Evolutionary conservation across 2,329 filamentous ascomycete genomes (phyloP).

Genomic region (Pseudogymnoascus sp.): DNA sequence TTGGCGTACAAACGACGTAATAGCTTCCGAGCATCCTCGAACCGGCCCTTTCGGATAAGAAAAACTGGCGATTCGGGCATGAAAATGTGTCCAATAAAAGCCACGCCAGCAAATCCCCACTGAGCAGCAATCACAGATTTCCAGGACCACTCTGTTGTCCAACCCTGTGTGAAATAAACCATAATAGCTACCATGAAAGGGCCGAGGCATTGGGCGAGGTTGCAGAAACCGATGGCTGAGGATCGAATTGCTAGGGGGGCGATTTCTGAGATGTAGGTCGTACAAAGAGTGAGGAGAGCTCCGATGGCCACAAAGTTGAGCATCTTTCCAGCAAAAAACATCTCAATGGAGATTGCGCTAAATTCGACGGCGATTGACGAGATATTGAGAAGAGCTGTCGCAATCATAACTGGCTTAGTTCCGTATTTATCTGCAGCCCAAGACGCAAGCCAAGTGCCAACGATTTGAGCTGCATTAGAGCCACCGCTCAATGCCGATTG

Average conservation of each 20-base stretch:
- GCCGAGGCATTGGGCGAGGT: constrained; percentile 41
- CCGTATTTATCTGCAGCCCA: constrained; percentile 24
- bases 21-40: not conserved
- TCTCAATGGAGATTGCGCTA: constrained; percentile 27
- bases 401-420: constrained; percentile 21
- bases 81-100: constrained; percentile 21
- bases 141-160: constrained; percentile 35
- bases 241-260: constrained; percentile 16
- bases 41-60: not conserved
- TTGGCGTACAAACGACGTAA: not conserved
- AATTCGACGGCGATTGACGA: constrained; percentile 26
- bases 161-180: constrained; percentile 35
- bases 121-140: constrained; percentile 35
- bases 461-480: constrained; percentile 33
- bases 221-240: constrained; percentile 38
- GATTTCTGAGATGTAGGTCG: constrained; percentile 41
- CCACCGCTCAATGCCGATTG: constrained; percentile 38
- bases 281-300: constrained; percentile 38
- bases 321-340: constrained; percentile 40
- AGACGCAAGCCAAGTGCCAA: constrained; percentile 14
- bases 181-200: constrained; percentile 39
- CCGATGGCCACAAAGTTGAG: constrained; percentile 38
- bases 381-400: constrained; percentile 16
- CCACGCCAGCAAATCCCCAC: constrained; percentile 34
- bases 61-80: not conserved